A percentile compares a stretch with the other conserved stretches of the same genome.
Conservation (phyloP, 2,329 filamentous ascomycete genomes). For the Arthrobotrys pseudoclavata region DNA sequence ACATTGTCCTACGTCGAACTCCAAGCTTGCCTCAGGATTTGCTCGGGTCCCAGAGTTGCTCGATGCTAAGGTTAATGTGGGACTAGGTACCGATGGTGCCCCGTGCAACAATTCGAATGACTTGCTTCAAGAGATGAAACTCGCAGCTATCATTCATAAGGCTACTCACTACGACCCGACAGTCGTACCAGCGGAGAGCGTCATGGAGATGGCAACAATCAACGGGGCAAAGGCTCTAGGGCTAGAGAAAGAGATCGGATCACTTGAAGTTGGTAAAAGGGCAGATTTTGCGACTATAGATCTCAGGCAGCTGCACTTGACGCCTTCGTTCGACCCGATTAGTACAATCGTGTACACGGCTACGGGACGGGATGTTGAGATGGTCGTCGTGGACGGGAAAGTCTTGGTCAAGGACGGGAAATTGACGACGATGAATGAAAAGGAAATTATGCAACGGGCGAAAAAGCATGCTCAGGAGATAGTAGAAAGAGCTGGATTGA, state of each 20-base stretch:
- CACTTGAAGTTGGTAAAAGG: conserved; percentile 68
- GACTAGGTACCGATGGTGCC: conserved; percentile 71
- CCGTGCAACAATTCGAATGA: conserved; percentile 67
- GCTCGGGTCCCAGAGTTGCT: conserved; percentile 69
- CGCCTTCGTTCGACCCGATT: conserved; percentile 64
- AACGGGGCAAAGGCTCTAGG: conserved; percentile 69
- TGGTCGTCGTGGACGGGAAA: conserved; percentile 68
- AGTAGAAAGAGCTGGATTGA: conserved; percentile 66
- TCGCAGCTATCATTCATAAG: conserved; percentile 69
- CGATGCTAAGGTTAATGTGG: conserved; percentile 68
- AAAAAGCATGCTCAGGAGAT: conserved; percentile 65
- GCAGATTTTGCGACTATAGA: conserved; percentile 67
- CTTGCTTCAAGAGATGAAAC: conserved; percentile 70
- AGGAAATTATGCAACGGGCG: conserved; percentile 66
- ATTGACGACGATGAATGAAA: conserved; percentile 67
- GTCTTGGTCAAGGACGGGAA: conserved; percentile 66
- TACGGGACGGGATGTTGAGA: conserved; percentile 68
- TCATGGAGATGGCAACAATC: conserved; percentile 71
- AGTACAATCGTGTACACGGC: conserved; percentile 68
- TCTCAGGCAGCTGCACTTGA: conserved; percentile 63
- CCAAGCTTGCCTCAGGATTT: conserved; percentile 71
- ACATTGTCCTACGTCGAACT: conserved; percentile 71
- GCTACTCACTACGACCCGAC: conserved; percentile 65
- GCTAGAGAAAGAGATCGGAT: conserved; percentile 65
- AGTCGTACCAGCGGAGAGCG: conserved; percentile 68